Base-by-base conservation (phyloP, 306 rosid genomes). In the Vigna unguiculata region DNA sequence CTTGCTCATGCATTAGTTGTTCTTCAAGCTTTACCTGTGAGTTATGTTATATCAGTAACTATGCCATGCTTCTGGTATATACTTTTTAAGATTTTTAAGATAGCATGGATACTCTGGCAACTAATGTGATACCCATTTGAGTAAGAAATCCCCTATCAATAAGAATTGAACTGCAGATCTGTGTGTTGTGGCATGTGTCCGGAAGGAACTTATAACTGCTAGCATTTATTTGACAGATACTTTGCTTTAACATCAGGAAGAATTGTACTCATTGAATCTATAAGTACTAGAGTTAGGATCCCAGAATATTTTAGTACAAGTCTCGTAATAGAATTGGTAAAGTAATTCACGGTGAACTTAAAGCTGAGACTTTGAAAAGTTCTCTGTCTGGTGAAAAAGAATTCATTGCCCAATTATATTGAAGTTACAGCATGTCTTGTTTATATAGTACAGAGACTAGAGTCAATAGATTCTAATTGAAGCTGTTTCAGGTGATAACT, bases 21-120 rank as follows among this genome's bases (percentile, higher is more conserved):
- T 72, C 90, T 88, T 84, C 86, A 88, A 34, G 95, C 90, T 52
- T 84, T 93, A 74, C 95, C 96, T 28, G 98, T 93, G 85, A 93
- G 98, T 89, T 83, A 78, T 91, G 98, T 89, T 85, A 78, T 46
- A 64, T 67, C 43, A 57, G 46, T 5, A 46, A 32, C 55, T 77
- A 47, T 72, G 10, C 36, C 13, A 13, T 20, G n/a, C n/a, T 49
- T 59, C 14, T 71, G 34, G 53, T 43, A 7, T n/a, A 34, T 61
- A n/a, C 59, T 19, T 15, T 4, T 28, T 47, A 47, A 51, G 34
- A 28, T 19, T 15, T 4, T 28, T 47, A 47, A 51, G 34, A 28
- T 65, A 53, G 34, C 48, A 11, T 57, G 30, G 67, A 62, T 78
- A 7, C 63, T 57, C 17, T 24, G 62, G 34, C 9, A 1, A 22